Conservation (phyloP, 2,329 filamentous ascomycete genomes). For the Drechslerella dactyloides region DNA sequence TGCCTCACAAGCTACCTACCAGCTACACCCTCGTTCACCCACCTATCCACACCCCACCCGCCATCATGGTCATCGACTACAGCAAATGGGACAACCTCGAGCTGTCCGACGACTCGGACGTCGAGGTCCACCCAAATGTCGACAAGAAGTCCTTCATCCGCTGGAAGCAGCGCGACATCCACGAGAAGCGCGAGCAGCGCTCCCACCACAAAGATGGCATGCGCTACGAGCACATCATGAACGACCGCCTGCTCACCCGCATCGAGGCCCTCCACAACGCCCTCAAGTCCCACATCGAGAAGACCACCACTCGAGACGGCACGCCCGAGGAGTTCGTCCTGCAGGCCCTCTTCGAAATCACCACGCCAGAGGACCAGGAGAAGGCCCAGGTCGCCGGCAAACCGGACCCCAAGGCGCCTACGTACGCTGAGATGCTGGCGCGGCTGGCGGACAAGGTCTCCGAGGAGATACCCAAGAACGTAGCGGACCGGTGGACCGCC, state of each 20-base stretch:
- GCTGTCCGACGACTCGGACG: constrained; percentile 96
- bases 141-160: constrained; percentile 98
- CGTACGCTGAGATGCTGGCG: constrained; percentile 98
- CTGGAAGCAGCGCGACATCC: constrained; percentile 96
- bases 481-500: constrained; percentile 71
- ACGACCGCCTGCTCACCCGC: constrained; percentile 84
- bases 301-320: constrained; percentile 67
- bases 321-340: constrained; percentile 84
- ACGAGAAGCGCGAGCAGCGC: constrained; percentile 83
- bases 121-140: constrained; percentile 98
- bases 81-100: constrained; percentile 66
- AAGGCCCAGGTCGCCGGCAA: constrained; percentile 35
- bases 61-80: constrained; percentile 60
- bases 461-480: constrained; percentile 76
- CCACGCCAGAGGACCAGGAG: constrained; percentile 26
- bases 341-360: constrained; percentile 77
- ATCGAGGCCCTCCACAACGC: constrained; percentile 79
- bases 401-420: constrained; percentile 65
- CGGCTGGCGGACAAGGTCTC: constrained; percentile 93
- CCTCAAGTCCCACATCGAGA: constrained; percentile 71
- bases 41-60: background rate
- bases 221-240: constrained; percentile 90
- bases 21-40: too few species aligned
- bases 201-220: constrained; percentile 87
- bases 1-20: too few species aligned